phyloP scores from a whole-genome alignment of 371 early-diverging fungal genomes.

The Mucor circinelloides region DNA sequence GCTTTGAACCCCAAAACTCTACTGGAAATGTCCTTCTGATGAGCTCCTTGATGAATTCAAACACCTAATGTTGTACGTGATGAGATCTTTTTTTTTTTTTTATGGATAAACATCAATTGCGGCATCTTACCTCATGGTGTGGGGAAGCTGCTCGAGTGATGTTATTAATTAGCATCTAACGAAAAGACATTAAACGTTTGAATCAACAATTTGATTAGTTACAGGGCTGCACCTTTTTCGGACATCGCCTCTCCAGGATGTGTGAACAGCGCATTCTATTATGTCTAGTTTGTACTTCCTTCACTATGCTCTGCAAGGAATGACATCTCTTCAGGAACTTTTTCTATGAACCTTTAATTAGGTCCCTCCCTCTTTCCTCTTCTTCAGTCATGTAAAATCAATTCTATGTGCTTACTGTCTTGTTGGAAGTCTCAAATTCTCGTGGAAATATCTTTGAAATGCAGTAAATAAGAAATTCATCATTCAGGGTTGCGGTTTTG shows the following conservation, averaged over 20 bases:
- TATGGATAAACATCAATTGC: not conserved
- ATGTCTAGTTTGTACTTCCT: not conserved
- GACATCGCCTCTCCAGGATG: conserved; percentile 4
- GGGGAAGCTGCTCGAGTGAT: not conserved
- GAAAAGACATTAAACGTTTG: not conserved
- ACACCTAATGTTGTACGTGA: not conserved
- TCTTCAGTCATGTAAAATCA: not conserved
- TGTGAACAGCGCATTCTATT: not conserved
- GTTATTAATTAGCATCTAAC: not conserved
- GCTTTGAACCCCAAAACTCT: conserved; percentile 53
- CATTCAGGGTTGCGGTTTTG: not conserved
- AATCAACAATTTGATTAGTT: not conserved
- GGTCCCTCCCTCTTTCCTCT: no score
- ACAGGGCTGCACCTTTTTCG: not conserved
- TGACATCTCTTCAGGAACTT: conserved; percentile 9
- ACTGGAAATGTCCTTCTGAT: conserved; percentile 52
- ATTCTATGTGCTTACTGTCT: not conserved
- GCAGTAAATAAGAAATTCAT: not conserved
- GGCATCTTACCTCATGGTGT: not conserved
- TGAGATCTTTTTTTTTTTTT: no score
- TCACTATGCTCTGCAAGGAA: not conserved
- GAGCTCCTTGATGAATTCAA: conserved; percentile 7
- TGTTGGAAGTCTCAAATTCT: conserved; percentile 9
- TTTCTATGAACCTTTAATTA: not conserved
- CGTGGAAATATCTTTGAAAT: conserved; percentile 9